phyloP scores from a whole-genome alignment of 306 rosid species.

The Begonia peltatifolia region DNA sequence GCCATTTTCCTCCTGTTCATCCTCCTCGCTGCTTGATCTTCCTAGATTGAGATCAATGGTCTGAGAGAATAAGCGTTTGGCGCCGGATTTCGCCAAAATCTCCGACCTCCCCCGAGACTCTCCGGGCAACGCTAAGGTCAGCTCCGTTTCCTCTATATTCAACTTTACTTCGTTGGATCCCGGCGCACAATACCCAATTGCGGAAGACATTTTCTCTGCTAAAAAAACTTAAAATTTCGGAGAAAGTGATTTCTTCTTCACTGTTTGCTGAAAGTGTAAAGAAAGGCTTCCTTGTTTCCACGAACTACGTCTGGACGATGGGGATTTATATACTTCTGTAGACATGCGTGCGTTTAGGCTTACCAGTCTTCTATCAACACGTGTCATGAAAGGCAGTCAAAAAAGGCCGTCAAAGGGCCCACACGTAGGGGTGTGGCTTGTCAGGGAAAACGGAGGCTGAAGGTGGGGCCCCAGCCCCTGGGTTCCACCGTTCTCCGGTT shows the following conservation, averaged over 20 bases:
- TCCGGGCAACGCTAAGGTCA: conserved; percentile 50
- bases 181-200: conserved; percentile 10
- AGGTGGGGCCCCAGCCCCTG: conserved; percentile 50
- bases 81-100: conserved; percentile 9
- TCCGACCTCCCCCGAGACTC: conserved; percentile 1
- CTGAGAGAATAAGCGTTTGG: conserved; percentile 36
- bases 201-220: conserved; percentile 20
- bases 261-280: too few species aligned
- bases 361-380: conserved; percentile 9
- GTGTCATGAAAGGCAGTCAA: not conserved
- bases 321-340: conserved; percentile 1
- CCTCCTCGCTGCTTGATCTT: conserved; percentile 11
- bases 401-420: too few species aligned
- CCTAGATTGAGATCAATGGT: conserved; percentile 29
- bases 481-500: conserved; percentile 20
- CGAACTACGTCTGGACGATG: too few species aligned
- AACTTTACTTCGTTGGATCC: conserved; percentile 14
- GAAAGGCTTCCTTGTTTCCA: too few species aligned
- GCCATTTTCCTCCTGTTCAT: conserved; percentile 3
- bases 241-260: too few species aligned
- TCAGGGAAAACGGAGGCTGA: conserved; percentile 78
- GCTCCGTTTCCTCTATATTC: conserved; percentile 34
- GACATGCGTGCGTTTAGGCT: not conserved
- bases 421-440: conserved; percentile 23
- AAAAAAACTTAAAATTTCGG: too few species aligned